Conservation (phyloP, 345 rosid genomes). For the Eucalyptus sp. region DNA sequence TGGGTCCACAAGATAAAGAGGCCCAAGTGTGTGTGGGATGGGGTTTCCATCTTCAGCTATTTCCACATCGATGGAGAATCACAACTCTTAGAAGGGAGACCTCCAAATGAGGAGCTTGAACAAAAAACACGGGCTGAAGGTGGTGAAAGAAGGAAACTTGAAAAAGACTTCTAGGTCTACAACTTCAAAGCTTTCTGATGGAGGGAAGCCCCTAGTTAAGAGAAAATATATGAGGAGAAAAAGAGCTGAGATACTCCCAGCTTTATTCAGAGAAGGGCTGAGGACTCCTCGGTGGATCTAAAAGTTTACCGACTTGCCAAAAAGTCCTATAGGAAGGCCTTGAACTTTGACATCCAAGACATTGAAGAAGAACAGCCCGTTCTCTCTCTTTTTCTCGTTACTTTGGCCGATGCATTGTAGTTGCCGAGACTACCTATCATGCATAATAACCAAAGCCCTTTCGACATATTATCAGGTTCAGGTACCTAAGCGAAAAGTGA, state of each 20-base stretch:
- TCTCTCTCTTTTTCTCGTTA: slow-evolving; percentile 1
- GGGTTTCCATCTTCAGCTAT: slow-evolving; percentile 6
- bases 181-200: background rate
- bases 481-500: slow-evolving; percentile 10
- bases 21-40: background rate
- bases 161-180: slow-evolving; percentile 18
- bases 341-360: slow-evolving; percentile 29
- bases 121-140: slow-evolving; percentile 70
- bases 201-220: too few species aligned
- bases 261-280: too few species aligned
- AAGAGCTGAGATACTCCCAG: too few species aligned
- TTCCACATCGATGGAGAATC: background rate
- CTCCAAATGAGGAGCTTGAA: slow-evolving; percentile 2
- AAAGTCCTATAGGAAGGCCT: slow-evolving; percentile 36
- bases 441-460: slow-evolving; percentile 4
- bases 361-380: slow-evolving; percentile 4
- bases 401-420: slow-evolving; percentile 1
- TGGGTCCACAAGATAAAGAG: slow-evolving; percentile 1
- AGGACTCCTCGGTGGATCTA: background rate
- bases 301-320: slow-evolving; percentile 2
- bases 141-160: slow-evolving; percentile 41
- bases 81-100: slow-evolving; percentile 7
- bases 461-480: slow-evolving; percentile 1
- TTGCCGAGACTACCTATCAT: slow-evolving; percentile 14
- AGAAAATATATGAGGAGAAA: too few species aligned